Evolutionary conservation across 306 rosid species (phyloP).

Genomic region (Macrotyloma uniflorum): DNA sequence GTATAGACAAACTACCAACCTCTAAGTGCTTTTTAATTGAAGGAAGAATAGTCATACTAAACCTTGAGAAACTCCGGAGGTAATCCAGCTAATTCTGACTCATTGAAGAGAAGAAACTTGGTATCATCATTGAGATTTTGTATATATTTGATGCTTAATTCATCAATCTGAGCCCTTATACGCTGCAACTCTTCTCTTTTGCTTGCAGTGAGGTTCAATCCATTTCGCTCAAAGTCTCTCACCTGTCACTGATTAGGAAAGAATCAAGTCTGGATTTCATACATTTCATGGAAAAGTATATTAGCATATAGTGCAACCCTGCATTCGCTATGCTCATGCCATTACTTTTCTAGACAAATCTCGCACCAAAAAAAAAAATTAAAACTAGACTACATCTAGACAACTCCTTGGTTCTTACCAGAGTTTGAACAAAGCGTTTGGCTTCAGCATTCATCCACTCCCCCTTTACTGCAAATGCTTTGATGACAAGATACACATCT

Average conservation of each 20-base stretch:
- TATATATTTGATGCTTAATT: conserved; percentile 72
- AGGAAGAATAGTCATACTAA: conserved; percentile 23
- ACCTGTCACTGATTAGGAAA: conserved; percentile 95
- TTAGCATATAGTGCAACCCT: conserved; percentile 16
- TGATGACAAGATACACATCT: conserved; percentile 80
- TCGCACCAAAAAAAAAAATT: not conserved
- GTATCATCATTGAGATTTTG: conserved; percentile 75
- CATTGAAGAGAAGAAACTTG: conserved; percentile 59
- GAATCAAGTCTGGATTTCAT: conserved; percentile 66
- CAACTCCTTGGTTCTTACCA: conserved; percentile 58
- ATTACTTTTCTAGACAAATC: conserved; percentile 13
- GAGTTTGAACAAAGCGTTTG: conserved; percentile 62
- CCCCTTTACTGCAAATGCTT: conserved; percentile 69
- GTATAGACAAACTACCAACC: not conserved
- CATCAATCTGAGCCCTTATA: conserved; percentile 71
- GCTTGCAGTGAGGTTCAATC: conserved; percentile 83
- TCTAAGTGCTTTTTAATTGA: not conserved
- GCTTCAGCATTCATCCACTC: conserved; percentile 80
- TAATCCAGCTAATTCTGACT: conserved; percentile 83
- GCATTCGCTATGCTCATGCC: conserved; percentile 16
- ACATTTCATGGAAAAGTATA: conserved; percentile 24
- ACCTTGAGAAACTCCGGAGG: conserved; percentile 86
- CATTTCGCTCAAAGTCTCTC: conserved; percentile 92
- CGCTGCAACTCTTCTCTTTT: conserved; percentile 87
- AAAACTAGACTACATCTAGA: conserved; percentile 9